Base-by-base conservation (phyloP, 768 basidiomycete genomes). In the Cubamyces sp. region DNA sequence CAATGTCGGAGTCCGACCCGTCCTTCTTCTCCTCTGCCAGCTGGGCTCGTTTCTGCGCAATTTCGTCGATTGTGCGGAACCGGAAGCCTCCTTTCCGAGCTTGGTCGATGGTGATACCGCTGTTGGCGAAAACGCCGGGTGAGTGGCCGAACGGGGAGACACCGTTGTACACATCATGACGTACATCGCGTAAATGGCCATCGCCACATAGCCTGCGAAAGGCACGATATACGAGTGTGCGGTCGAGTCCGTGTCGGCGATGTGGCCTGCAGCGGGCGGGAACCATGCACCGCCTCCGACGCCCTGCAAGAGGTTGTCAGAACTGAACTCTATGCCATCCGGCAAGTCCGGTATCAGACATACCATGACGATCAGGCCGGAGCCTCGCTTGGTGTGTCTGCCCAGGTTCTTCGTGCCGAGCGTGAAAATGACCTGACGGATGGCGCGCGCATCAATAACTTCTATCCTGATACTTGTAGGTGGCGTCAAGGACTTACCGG, bases 211-310 rank as follows among this genome's bases (percentile, higher is more conserved):
- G 9, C 87, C 87, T 16, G 82, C 75, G 70, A 84, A 76, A 0
- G 86, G 84, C 5, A 87, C 83, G 43, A 86, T 77, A 68, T 87
- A 87, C 19, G 87, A 87, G 57, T 76, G 77, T 21, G 80, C 78
- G 3, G 82, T 83, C 39, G 54, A 47, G 60, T 74, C 79, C 42
- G 68, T 69, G 68, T 87, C 83, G 5, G 84, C 85, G 46, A 87
- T 73, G 16, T 77, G 76, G 18, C 79, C 86, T 65, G 87, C 85
- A 6, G 85, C 84, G 12, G 84, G 77, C 2, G 87, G 86, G 71
- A 83, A 87, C 86, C 84, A 87, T n/a, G 85, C 87, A 37, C 86
- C 87, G 48, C 85, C 85, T 57, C 84, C 85, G 47, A 87, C 84
- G 53, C 84, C 82, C 80, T 81, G 23, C 28, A 34, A 42, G 28